A percentile compares a stretch with the other conserved stretches of the same genome.
These are phyloP conservation scores for Talaromyces islandicus DNA, from an alignment of 2,329 filamentous ascomycete species.

Conservation along the genomic window DNA sequence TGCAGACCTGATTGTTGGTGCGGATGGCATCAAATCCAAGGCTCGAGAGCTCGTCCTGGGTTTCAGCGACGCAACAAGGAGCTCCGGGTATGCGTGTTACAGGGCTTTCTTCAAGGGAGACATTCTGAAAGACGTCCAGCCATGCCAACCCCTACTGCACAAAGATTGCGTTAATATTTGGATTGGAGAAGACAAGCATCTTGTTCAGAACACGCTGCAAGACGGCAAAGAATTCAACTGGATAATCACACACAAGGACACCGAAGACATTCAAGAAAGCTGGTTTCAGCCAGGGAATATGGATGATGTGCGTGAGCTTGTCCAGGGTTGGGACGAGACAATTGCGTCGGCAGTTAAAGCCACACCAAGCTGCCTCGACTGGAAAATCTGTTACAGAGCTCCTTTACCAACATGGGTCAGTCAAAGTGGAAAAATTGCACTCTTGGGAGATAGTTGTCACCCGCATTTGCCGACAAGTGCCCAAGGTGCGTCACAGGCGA, in stretches of 20 bases:
- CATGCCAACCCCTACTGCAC: conserved; percentile 40
- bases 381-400: conserved; percentile 12
- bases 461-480: conserved; percentile 62
- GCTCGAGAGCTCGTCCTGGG: conserved; percentile 13
- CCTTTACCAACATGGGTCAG: conserved; percentile 8
- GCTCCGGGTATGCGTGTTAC: conserved; percentile 8
- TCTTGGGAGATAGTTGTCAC: conserved; percentile 51
- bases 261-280: conserved; percentile 11
- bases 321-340: conserved; percentile 14
- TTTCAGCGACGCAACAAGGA: conserved; percentile 4
- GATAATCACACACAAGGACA: conserved; percentile 48
- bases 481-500: conserved; percentile 62
- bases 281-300: conserved; percentile 10
- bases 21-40: conserved; percentile 18
- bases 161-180: conserved; percentile 45
- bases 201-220: conserved; percentile 48
- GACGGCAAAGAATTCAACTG: conserved; percentile 47
- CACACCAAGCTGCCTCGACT: conserved; percentile 14
- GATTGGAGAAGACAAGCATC: conserved; percentile 37
- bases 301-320: conserved; percentile 8
- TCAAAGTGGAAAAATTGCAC: conserved; percentile 9
- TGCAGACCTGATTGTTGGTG: conserved; percentile 17
- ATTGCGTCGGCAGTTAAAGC: conserved; percentile 16
- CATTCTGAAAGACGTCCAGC: conserved; percentile 5
- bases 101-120: conserved; percentile 10